These are phyloP conservation scores for Dothideomycetes sp. DNA, from an alignment of 2,329 filamentous ascomycete species.

Conservation along the genomic window DNA sequence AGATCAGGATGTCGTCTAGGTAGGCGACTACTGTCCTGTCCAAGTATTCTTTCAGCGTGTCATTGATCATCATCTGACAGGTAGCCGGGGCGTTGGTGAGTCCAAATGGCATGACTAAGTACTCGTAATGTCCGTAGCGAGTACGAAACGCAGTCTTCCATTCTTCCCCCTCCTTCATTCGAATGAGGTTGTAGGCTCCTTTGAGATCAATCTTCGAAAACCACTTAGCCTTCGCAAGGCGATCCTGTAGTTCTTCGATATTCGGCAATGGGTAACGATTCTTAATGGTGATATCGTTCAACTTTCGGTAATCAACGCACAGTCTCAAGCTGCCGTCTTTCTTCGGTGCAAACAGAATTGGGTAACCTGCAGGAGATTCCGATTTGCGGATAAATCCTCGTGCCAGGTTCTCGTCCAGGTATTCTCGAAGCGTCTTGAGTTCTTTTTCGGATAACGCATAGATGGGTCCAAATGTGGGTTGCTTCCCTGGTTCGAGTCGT, in stretches of 20 bases:
- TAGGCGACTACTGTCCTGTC: constrained; percentile 15
- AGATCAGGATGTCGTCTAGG: constrained; percentile 20
- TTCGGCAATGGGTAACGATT: constrained; percentile 16
- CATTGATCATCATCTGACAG: constrained; percentile 19
- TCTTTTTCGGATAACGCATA: constrained; percentile 4
- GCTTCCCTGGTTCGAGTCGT: constrained; percentile 5
- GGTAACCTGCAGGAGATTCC: constrained; percentile 1
- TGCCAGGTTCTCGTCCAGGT: constrained; percentile 1
- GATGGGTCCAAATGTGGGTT: constrained; percentile 4
- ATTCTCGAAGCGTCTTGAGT: constrained; percentile 4
- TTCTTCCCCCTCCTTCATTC: constrained; percentile 16
- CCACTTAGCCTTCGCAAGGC: constrained; percentile 10
- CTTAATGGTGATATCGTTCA: constrained; percentile 20
- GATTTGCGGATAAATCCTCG: constrained; percentile 2
- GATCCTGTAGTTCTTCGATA: constrained; percentile 14
- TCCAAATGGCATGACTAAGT: constrained; percentile 16
- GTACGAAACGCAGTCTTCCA: constrained; percentile 15
- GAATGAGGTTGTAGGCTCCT: constrained; percentile 15
- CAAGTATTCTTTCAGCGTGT: constrained; percentile 14
- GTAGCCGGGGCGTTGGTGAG: constrained; percentile 14
- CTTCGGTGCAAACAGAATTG: constrained; percentile 2
- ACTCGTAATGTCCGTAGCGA: constrained; percentile 15
- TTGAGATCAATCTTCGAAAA: constrained; percentile 17
- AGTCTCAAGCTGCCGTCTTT: constrained; percentile 5
- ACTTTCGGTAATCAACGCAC: constrained; percentile 14